These are phyloP conservation scores for Aspergillus panamensis DNA, from an alignment of 495 filamentous ascomycete genomes.

Conservation along the genomic window DNA sequence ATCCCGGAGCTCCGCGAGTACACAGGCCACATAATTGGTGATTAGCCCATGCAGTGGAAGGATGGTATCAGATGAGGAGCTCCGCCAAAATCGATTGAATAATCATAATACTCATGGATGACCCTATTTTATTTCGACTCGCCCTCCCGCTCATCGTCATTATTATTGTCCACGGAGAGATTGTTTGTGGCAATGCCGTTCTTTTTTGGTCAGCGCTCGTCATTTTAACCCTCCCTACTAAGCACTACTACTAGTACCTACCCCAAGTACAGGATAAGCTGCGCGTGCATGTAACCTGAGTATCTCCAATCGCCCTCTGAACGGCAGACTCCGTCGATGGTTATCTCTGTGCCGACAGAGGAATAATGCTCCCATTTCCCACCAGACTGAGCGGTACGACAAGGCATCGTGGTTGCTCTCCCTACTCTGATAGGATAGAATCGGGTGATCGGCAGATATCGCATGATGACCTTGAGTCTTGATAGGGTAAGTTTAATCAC, in stretches of 20 bases:
- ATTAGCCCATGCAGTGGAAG: neutral
- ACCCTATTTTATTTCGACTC: neutral
- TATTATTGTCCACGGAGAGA: neutral
- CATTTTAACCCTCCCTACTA: too few relatives aligned
- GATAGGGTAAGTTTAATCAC: conserved; percentile 1
- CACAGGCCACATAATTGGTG: conserved; percentile 1
- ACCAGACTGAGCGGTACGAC: conserved; percentile 8
- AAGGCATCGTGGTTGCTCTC: conserved; percentile 17
- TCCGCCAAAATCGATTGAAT: neutral
- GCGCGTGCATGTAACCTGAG: too few relatives aligned
- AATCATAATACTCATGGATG: neutral
- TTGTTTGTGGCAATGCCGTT: conserved; percentile 1
- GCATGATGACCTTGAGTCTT: conserved; percentile 17
- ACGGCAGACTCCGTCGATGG: neutral
- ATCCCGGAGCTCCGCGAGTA: conserved; percentile 7
- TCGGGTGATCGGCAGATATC: conserved; percentile 23
- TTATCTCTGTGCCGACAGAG: neutral
- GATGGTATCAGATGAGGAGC: conserved; percentile 5
- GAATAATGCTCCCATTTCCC: conserved; percentile 12
- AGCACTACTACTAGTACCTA: too few relatives aligned
- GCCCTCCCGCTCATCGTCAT: neutral
- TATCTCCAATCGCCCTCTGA: too few relatives aligned
- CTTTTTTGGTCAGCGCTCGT: neutral
- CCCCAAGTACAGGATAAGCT: too few relatives aligned
- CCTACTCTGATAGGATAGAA: conserved; percentile 24